Percentiles rank a stretch among this genome's conserved stretches.
These are phyloP conservation scores for Pugionium cornutum DNA, from an alignment of 345 rosid species.

Conservation along the genomic window DNA sequence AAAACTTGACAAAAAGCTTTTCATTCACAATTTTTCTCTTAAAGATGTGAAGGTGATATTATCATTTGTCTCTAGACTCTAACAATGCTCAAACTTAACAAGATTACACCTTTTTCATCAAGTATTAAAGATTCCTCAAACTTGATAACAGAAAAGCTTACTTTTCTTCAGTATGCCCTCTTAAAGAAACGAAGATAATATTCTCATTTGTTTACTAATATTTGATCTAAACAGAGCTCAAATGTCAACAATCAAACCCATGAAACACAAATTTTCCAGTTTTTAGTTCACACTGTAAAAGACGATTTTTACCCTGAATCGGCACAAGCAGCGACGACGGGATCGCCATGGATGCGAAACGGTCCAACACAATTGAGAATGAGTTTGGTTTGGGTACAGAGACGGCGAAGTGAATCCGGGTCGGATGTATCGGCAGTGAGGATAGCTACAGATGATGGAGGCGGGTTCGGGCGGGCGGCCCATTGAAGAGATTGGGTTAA, in stretches of 20 bases:
- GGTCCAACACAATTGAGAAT: constrained; percentile 91
- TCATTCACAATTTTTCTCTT: neutral
- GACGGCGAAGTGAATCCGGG: constrained; percentile 65
- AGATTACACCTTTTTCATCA: neutral
- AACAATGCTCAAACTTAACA: neutral
- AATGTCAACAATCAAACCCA: neutral
- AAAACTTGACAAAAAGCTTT: neutral
- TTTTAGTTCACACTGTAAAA: constrained; percentile 5
- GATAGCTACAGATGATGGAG: constrained; percentile 55
- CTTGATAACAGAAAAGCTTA: neutral
- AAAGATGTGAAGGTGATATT: neutral
- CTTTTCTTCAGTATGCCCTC: neutral
- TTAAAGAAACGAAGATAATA: neutral
- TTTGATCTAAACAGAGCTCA: constrained; percentile 10
- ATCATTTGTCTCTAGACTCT: too few relatives aligned
- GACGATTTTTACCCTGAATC: constrained; percentile 54
- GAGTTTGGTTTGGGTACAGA: constrained; percentile 68
- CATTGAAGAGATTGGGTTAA: constrained; percentile 61
- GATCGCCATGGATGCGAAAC: constrained; percentile 69
- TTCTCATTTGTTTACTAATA: neutral
- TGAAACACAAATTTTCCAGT: neutral
- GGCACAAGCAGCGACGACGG: constrained; percentile 81
- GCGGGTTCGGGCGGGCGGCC: constrained; percentile 66
- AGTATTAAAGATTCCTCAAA: constrained; percentile 2
- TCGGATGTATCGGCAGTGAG: constrained; percentile 73